Base-by-base conservation (phyloP, 345 rosid species). In the Raphanus raphanistrum region DNA sequence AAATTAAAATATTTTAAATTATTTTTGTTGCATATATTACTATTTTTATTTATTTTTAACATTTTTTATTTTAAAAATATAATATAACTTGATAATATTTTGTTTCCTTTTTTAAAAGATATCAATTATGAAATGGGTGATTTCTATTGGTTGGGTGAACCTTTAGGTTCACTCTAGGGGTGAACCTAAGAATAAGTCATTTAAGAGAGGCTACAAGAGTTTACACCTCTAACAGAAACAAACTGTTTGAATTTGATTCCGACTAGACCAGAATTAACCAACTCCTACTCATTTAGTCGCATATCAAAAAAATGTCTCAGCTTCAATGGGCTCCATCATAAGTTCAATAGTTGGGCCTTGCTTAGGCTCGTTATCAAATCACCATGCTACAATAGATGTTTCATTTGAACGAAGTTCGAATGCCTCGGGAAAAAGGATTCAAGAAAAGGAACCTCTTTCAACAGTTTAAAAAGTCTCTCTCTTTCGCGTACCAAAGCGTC, bases 401-500 rank as follows among this genome's bases (percentile, higher is more conserved):
- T 8, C 28, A 11, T 41, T 43, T 91, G 94, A 83, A 95, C 86
- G 85, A 90, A 95, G 81, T 92, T 95, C 8, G 98, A 85, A 75
- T 86, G 80, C 84, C 96, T 92, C 27, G 98, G 98, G 67, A 80
- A 90, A 5, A 90, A 5, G 97, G 98, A 70, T 62, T 83, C 80
- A 95, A 96, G 82, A 91, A 91, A 92, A 9, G 94, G 93, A 12
- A 95, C 90, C 59, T 86, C 88, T 74, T 79, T 84, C 35, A 95
- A 83, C 58, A 90, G 88, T 76, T 63, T 66, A 74, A 82, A 95
- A 38, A 95, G 94, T 82, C 98, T 87, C n/a, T 79, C 89, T 63
- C 94, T 75, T 82, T 95, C 97, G 28, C 68, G 84, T 48, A 90
- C 87, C 85, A 95, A 80, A 15, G 90, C 90, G 4, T 88, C 81